phyloP scores from a whole-genome alignment of 129 eudicot species.

The Artemisia tridentata region DNA sequence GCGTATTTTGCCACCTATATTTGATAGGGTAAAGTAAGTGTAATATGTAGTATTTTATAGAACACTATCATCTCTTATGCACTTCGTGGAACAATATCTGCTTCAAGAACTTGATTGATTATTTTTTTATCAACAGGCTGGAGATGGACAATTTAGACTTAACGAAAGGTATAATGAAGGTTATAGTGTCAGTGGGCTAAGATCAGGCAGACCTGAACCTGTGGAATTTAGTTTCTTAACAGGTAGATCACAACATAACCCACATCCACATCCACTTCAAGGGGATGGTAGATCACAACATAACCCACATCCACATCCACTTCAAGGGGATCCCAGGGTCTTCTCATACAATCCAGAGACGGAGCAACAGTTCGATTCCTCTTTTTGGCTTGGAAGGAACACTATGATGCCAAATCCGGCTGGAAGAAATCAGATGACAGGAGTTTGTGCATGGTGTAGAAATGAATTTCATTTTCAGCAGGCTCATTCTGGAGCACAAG shows the following conservation, averaged over 20 bases:
- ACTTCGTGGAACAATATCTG: background rate
- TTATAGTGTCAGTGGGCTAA: slow-evolving; percentile 39
- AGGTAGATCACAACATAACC: slow-evolving; percentile 41
- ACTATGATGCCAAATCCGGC: slow-evolving; percentile 48
- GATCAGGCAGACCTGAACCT: slow-evolving; percentile 55
- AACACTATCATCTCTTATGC: too few species aligned
- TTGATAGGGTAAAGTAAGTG: too few species aligned
- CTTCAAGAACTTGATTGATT: background rate
- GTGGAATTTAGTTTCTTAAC: slow-evolving; percentile 91
- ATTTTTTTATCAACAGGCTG: slow-evolving; percentile 42
- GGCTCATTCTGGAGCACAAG: slow-evolving; percentile 42
- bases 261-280: slow-evolving; percentile 39
- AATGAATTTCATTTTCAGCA: slow-evolving; percentile 62
- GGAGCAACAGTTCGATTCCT: slow-evolving; percentile 58
- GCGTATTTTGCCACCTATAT: too few species aligned
- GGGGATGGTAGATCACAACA: slow-evolving; percentile 44
- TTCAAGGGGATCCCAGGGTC: slow-evolving; percentile 45
- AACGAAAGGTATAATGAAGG: slow-evolving; percentile 46
- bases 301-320: slow-evolving; percentile 43
- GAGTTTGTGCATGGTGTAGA: slow-evolving; percentile 78
- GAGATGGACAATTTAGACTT: slow-evolving; percentile 46
- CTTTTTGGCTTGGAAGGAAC: slow-evolving; percentile 70
- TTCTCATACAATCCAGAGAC: slow-evolving; percentile 40
- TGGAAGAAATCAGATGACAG: slow-evolving; percentile 42
- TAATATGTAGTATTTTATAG: too few species aligned